phyloP scores from a whole-genome alignment of 2,329 filamentous ascomycete species.

The Aspergillus brunneoviolaceus region DNA sequence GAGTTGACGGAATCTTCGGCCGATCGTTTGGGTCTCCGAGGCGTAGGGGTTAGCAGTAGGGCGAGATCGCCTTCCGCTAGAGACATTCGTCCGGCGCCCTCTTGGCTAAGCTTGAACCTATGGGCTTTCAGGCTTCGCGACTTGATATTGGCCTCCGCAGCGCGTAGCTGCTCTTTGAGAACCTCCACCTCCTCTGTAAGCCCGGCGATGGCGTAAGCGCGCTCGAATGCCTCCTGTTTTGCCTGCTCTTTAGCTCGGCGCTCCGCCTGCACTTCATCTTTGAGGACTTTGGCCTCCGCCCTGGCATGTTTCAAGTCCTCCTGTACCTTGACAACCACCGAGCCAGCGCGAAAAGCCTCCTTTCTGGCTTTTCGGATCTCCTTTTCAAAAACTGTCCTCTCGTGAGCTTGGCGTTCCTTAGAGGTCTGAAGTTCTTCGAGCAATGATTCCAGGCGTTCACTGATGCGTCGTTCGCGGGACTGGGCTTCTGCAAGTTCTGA shows the following conservation, averaged over 20 bases:
- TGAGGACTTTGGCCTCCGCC: conserved; percentile 49
- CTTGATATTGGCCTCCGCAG: conserved; percentile 39
- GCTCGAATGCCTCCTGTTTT: conserved; percentile 49
- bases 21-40: conserved; percentile 36
- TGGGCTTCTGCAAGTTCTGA: conserved; percentile 44
- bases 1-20: conserved; percentile 30
- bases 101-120: conserved; percentile 32
- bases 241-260: conserved; percentile 48
- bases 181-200: conserved; percentile 46
- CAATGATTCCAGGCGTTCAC: conserved; percentile 45
- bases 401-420: conserved; percentile 52
- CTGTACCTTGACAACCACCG: conserved; percentile 54
- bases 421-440: conserved; percentile 54
- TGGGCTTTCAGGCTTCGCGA: conserved; percentile 33
- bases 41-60: conserved; percentile 30
- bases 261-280: conserved; percentile 54
- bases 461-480: conserved; percentile 45
- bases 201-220: conserved; percentile 47
- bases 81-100: conserved; percentile 29
- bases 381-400: conserved; percentile 55
- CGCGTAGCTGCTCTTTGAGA: conserved; percentile 43
- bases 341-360: conserved; percentile 58
- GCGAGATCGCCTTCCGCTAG: conserved; percentile 34
- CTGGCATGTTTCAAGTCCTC: conserved; percentile 49
- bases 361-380: conserved; percentile 57